Base-by-base conservation (phyloP, 495 filamentous ascomycete species). In the Penicillium flavigenum region DNA sequence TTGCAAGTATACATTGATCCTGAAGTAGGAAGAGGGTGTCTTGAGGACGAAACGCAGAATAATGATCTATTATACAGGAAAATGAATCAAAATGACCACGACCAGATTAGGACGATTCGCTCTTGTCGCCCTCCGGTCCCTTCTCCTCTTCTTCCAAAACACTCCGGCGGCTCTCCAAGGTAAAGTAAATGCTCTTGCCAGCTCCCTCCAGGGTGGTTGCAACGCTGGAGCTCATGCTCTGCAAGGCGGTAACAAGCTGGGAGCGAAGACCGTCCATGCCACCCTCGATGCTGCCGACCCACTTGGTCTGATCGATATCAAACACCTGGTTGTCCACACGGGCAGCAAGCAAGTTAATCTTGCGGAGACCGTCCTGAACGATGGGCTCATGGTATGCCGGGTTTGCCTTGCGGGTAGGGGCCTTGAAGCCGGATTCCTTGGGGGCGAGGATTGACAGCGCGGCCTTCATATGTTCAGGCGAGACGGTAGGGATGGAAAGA, bases 341-440 rank as follows among this genome's bases (percentile, higher is more conserved):
- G 17, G 92, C 92, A 54, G 90, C 95, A 43, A 98, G 72, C 34
- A 98, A 64, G 69, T 95, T 74, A 55, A 98, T 72, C 74, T 98
- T 98, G 71, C 88, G 84, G 64, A 98, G 66, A 41, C 90, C 95
- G 49, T 71, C 80, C 75, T 96, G 90, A 41, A 90, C 86, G 12
- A 79, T 69, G 2, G 81, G 73, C 48, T 96, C 92, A 72, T 92
- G 80, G 73, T 92, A 93, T 2, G 84, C 86, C 0, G 92, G 91
- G 65, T 85, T 90, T 53, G 82, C 84, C 67, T 82, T 84, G 46
- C 88, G 79, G 27, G 81, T 85, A 6, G 92, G 95, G 1, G 86
- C 84, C 1, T 91, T 85, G 73, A 96, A 98, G 3, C 81, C 77
- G 2, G 83, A 78, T 4, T 82, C 72, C 58, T 82, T 86, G 1